Conservation (phyloP, 352 stramenopile genomes). For the Phytophthora palmivora region DNA sequence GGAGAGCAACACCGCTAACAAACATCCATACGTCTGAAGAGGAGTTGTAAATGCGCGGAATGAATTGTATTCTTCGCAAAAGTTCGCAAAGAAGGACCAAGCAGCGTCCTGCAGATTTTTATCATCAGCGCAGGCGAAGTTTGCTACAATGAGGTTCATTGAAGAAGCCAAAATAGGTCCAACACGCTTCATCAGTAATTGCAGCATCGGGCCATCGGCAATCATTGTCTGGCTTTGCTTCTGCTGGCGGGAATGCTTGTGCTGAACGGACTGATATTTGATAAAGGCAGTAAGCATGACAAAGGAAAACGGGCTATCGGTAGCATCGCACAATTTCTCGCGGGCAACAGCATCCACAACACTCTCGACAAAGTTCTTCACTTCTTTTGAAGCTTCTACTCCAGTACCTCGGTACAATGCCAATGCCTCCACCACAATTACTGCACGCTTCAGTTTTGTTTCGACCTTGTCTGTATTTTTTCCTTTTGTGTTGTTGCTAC, state of each 20-base stretch:
- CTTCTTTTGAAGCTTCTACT: slow-evolving; percentile 26
- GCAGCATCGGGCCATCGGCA: slow-evolving; percentile 8
- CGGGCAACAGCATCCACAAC: slow-evolving; percentile 33
- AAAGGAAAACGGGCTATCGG: slow-evolving; percentile 41
- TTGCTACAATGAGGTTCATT: slow-evolving; percentile 52
- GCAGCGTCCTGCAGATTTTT: slow-evolving; percentile 30
- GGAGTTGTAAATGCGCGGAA: slow-evolving; percentile 50
- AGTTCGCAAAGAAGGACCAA: slow-evolving; percentile 59
- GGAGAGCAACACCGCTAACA: slow-evolving; percentile 59
- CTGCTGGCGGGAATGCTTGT: slow-evolving; percentile 20
- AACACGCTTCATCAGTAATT: slow-evolving; percentile 39
- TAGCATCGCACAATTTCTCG: slow-evolving; percentile 25
- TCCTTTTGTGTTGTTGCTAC: slow-evolving; percentile 4
- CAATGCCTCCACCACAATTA: slow-evolving; percentile 47
- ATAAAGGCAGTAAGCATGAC: slow-evolving; percentile 57
- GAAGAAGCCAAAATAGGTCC: slow-evolving; percentile 43
- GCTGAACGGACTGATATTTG: slow-evolving; percentile 51
- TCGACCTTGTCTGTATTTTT: slow-evolving; percentile 7
- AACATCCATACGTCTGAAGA: slow-evolving; percentile 67
- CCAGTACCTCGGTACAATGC: slow-evolving; percentile 23
- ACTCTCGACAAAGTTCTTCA: slow-evolving; percentile 42
- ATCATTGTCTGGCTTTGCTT: slow-evolving; percentile 12
- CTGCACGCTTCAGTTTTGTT: slow-evolving; percentile 32
- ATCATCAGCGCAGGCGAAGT: slow-evolving; percentile 5
- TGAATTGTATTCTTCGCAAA: slow-evolving; percentile 62